Percentiles rank a stretch among this genome's conserved stretches.
Conservation (phyloP, 2,329 filamentous ascomycete species). For the Exophiala sideris region DNA sequence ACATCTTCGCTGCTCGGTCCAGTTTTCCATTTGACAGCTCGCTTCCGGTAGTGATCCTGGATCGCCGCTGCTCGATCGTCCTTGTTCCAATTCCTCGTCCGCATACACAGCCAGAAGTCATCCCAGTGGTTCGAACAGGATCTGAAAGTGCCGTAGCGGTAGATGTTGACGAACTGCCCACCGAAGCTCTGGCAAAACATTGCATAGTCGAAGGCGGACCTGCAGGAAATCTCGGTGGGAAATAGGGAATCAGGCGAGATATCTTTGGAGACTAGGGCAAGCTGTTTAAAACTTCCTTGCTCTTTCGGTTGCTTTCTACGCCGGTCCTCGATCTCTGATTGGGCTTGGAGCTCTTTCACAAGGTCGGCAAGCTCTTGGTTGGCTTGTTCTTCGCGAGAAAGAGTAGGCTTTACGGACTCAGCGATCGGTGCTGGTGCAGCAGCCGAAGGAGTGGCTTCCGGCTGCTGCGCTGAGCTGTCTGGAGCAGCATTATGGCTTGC, state of each 20-base stretch:
- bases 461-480: not conserved
- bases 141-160: slow-evolving; percentile 75
- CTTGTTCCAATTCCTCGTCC: slow-evolving; percentile 62
- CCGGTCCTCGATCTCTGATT: slow-evolving; percentile 23
- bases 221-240: slow-evolving; percentile 81
- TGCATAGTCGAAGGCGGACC: slow-evolving; percentile 82
- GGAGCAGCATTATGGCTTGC: slow-evolving; percentile 17
- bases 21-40: slow-evolving; percentile 63
- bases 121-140: slow-evolving; percentile 82
- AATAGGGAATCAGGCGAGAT: slow-evolving; percentile 66
- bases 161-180: slow-evolving; percentile 87
- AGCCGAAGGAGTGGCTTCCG: slow-evolving; percentile 10
- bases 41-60: slow-evolving; percentile 64
- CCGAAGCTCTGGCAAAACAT: slow-evolving; percentile 89
- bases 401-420: slow-evolving; percentile 29
- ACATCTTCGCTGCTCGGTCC: slow-evolving; percentile 82
- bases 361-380: slow-evolving; percentile 55
- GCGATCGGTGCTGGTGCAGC: slow-evolving; percentile 16
- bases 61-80: slow-evolving; percentile 59
- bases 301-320: slow-evolving; percentile 9
- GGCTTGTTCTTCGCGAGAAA: slow-evolving; percentile 47
- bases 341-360: slow-evolving; percentile 46
- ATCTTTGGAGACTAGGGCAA: slow-evolving; percentile 28
- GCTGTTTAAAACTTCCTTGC: slow-evolving; percentile 1
- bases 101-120: slow-evolving; percentile 98